Evolutionary conservation across 2,329 filamentous ascomycete species (phyloP), one percentile per base, ranked within the genome.

Genomic region (Microsporum canis): DNA sequence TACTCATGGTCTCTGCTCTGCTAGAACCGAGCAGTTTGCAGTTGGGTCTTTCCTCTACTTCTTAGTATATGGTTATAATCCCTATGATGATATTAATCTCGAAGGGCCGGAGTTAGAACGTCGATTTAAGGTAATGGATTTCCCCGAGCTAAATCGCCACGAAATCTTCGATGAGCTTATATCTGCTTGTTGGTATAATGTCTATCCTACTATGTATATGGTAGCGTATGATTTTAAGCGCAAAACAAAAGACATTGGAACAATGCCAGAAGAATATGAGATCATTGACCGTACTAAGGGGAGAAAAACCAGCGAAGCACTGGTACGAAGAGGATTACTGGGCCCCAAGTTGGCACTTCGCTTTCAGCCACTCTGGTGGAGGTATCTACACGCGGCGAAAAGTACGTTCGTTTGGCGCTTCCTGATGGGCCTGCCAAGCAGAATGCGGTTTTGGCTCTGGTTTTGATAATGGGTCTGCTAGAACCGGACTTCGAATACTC

Each of bases 141-240:
- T 64, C 55, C 65, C 61, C 58, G 65, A 66, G 60, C 63, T 66
- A 17, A 61, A 64, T 34, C 61, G 63, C 4, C 36, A 66, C 36
- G 36, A 60, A 47, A 47, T 65, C 45, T 66, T 66, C 49, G 63
- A 67, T 62, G 45, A 39, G 12, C 59, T 67, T 33, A 66, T 62
- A 64, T 60, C 58, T 60, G 47, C 41, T 60, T 67, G 64, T 63
- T 67, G 61, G 65, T 31, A 65, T 27, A 59, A 66, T 63, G 62
- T 67, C 47, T 67, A 63, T 62, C 66, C 66, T 62, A 67, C 60
- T 51, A 66, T 66, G 60, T 63, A 62, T 17, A 41, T 67, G 34
- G 5, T 63, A 56, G 66, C 62, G 5, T 67, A 65, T 41, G 63
- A 66, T 27, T 63, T 65, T 49, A 65, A 65, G 36, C 60, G 64